Base-by-base conservation (phyloP, 2,329 filamentous ascomycete genomes). In the Fusarium temperatum region DNA sequence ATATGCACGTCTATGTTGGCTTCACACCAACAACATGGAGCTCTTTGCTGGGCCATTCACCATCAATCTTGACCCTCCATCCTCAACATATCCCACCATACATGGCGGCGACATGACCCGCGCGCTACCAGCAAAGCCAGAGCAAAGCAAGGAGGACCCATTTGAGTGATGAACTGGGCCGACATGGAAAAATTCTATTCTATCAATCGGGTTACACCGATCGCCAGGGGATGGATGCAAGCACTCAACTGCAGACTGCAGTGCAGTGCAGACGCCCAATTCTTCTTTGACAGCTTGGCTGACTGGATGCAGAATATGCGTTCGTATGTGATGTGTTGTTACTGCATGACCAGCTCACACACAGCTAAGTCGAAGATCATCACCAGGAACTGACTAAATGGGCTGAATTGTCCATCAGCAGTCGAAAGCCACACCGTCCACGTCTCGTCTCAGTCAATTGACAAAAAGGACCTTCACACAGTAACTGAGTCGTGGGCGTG, bases 261-360 rank as follows among this genome's bases (percentile, higher is more conserved):
- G 20, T 44, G 32, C 59, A 62, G 30, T 57, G 39, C 59, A 62
- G 20, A 51, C 68, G 59, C 67, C 67, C 71, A 56, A 48, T 51
- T 68, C 28, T 44, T 57, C 35, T 64, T 74, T 74, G 71, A 74
- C 71, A 74, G 63, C 68, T 73, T 62, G 66, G 56, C 68, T 63
- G 63, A 68, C 71, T 63, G 54, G 67, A 74, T 62, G 71, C 63
- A 68, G 59, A 62, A 36, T 44, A 65, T 35, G 42, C 55, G 53
- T 57, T 53, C 39, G 61, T n/a, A 50, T 42, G 42, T 67, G 72
- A 70, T 77, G 75, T 70, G 74, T 70, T 77, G 75, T 78, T 71
- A 65, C 56, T 58, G 63, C 68, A 61, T 66, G 57, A 38, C 54
- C 71, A 74, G 58, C 71, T 47, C 63, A 75, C 53, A 75, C 48